Conservation (phyloP, 805 yeast genomes). For the Kuraishia molischiana region DNA sequence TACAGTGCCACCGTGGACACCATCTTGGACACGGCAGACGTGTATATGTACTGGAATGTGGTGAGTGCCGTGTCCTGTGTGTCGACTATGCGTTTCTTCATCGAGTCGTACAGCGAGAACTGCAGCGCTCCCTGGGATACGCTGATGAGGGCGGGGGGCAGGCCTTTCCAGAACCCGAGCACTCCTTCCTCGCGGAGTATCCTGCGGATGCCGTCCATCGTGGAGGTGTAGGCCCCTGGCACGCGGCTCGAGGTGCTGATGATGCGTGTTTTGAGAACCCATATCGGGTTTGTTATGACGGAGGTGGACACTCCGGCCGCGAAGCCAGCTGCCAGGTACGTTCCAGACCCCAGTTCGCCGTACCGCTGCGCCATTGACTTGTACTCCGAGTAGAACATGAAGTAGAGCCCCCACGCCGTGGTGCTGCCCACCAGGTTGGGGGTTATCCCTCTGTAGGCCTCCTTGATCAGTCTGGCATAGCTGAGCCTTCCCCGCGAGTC, state of each 20-base stretch:
- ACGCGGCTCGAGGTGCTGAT: conserved; percentile 40
- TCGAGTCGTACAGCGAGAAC: conserved; percentile 73
- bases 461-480: conserved; percentile 11
- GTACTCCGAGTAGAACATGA: conserved; percentile 60
- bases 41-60: conserved; percentile 48
- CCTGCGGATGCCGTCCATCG: conserved; percentile 40
- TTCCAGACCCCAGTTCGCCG: conserved; percentile 24
- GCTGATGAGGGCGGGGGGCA: conserved; percentile 65
- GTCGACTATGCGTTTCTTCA: conserved; percentile 30
- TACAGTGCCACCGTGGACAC: conserved; percentile 60
- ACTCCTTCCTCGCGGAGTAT: conserved; percentile 49
- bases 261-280: conserved; percentile 92
- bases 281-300: conserved; percentile 78
- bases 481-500: conserved; percentile 3
- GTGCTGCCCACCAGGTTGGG: conserved; percentile 82
- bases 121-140: conserved; percentile 89
- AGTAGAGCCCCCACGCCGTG: conserved; percentile 83
- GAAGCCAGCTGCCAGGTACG: conserved; percentile 46
- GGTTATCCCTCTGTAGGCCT: conserved; percentile 62
- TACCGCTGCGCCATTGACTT: conserved; percentile 23
- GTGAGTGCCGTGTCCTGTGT: conserved; percentile 20
- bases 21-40: conserved; percentile 63
- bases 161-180: conserved; percentile 72
- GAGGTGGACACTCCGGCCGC: conserved; percentile 72
- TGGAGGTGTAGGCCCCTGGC: conserved; percentile 47